Evolutionary conservation across 495 filamentous ascomycete genomes (phyloP), one percentile per base, ranked within the genome.

Genomic region (Annulohypoxylon bovei): DNA sequence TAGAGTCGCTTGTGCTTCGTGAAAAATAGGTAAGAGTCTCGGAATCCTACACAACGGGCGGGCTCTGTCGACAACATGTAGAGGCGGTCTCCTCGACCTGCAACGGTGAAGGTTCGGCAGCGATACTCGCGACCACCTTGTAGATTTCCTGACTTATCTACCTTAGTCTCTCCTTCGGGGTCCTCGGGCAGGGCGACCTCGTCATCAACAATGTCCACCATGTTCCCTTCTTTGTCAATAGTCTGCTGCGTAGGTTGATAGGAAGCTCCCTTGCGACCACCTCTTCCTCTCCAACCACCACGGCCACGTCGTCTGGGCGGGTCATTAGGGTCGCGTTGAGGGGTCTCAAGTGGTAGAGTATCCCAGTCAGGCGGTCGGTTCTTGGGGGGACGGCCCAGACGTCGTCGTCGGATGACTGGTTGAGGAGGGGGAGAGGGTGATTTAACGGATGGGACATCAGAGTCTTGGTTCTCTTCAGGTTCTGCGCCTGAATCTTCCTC

Each of bases 61-160:
- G 95, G 95, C 72, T 99, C 95, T 1, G 95, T 99, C 1, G 94
- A 97, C 74, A 99, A 82, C 95, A 99, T 99, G 87, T 99, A 99
- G 14, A 96, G 87, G 22, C 93, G 81, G 27, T 95, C 86, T n/a
- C 89, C 92, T 50, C 94, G 89, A 50, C 91, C 92, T 23, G 88
- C 83, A 54, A 99, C 91, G 28, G 89, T 97, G 77, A 99, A 99
- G 1, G 92, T 95, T 44, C 95, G 90, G 72, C 97, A 97, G 53
- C 96, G 89, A 75, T 98, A 99, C 70, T 98, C 92, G 70, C 95
- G 87, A 7, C 89, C 93, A 4, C 88, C 94, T 46, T 88, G 84
- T 1, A 99, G 86, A 55, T 91, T 86, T 18, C 95, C 95, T 64
- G 91, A 81, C 77, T 93, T 93, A 78, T 97, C 92, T 6, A 99